Evolutionary conservation across 2,329 filamentous ascomycete species (phyloP).

Genomic region (Epichloe uncinata): DNA sequence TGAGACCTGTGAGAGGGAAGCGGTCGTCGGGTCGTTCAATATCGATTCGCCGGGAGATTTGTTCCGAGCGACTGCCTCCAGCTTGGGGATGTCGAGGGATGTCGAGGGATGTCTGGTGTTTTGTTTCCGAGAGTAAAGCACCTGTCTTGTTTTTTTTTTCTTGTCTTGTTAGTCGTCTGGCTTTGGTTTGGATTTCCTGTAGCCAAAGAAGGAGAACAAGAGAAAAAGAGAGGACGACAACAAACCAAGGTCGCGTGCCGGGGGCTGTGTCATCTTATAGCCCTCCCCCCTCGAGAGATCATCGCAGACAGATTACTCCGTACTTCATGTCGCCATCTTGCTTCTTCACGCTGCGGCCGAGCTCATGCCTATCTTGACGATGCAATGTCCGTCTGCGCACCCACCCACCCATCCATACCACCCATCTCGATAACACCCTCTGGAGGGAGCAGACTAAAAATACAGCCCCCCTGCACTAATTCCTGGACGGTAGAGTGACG

Average conservation of each 20-base stretch:
- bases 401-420: neutral
- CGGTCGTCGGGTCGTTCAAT: too few species aligned
- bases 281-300: neutral
- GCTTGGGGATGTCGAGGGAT: too few species aligned
- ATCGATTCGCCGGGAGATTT: too few species aligned
- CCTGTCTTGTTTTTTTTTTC: too few species aligned
- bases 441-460: neutral
- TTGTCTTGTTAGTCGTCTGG: neutral
- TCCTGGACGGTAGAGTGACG: neutral
- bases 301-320: neutral
- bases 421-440: conserved; percentile 1
- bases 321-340: neutral
- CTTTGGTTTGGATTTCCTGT: neutral
- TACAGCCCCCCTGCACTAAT: neutral
- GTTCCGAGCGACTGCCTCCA: too few species aligned
- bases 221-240: neutral
- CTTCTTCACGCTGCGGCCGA: neutral
- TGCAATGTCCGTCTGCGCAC: neutral
- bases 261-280: conserved; percentile 3
- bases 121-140: too few species aligned
- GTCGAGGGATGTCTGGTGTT: too few species aligned
- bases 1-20: too few species aligned
- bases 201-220: neutral
- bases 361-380: neutral
- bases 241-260: neutral